Evolutionary conservation across 2,329 filamentous ascomycete species (phyloP), one percentile per base, ranked within the genome.

Genomic region (Trichoderma sp.): DNA sequence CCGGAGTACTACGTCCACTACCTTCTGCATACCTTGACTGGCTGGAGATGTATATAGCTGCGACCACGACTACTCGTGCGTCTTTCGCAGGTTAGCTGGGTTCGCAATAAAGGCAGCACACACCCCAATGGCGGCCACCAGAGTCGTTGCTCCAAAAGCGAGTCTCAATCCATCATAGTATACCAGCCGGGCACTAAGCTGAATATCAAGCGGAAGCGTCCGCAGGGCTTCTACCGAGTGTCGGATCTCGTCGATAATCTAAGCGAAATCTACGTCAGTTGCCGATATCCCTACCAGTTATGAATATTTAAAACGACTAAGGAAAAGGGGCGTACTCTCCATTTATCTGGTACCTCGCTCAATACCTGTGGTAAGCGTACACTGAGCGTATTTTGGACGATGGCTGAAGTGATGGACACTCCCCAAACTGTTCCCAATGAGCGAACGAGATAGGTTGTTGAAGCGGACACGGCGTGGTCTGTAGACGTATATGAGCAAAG

Each of bases 401-500:
- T 88, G 7, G 89, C 85, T 9, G 89, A 89, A 0, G 88, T 88
- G 43, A 89, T 82, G 0, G 89, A 89, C 2, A 91, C 89, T 11
- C 89, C 89, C 85, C 88, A 91, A 18, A 91, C 89, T 0, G 86
- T 87, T 2, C 89, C 89, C 3, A 91, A 80, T 0, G 88, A 91
- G 30, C 89, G 86, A 57, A 91, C 85, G 24, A 91, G 83, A 77
- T 91, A 91, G 7, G 90, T 86, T 0, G 87, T 90, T 2, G 88
- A 91, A 3, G 89, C 85, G 0, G 86, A 87, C 1, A 91, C 88
- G 12, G 89, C 88, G 75, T 91, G 88, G 67, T 91, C 89, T 74
- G 56, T 2, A 39, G 14, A 34, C 3, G 26, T 2, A 65, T 32
- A 15, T 65, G 15, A 71, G 8, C 15, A 3, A 43, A 43, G 2